A percentile compares a stretch with the other conserved stretches of the same genome.
phyloP scores from a whole-genome alignment of 371 early-diverging fungal species.

The Mucor indicus region DNA sequence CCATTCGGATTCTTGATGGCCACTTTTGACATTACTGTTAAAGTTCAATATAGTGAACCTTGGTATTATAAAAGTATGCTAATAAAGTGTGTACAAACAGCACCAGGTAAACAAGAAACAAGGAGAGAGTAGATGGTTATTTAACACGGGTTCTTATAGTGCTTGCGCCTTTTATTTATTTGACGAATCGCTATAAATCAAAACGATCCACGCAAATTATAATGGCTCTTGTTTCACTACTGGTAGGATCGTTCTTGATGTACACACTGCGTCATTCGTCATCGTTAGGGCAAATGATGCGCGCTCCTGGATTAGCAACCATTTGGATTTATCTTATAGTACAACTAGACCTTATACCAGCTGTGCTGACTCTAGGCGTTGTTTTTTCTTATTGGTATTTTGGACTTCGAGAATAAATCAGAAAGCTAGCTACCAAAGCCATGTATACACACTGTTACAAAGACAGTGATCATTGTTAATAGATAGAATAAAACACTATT shows the following conservation, averaged over 20 bases:
- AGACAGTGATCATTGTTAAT: too few relatives aligned
- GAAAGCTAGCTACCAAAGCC: too few relatives aligned
- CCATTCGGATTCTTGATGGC: slow-evolving; percentile 54
- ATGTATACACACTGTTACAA: too few relatives aligned
- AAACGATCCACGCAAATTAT: slow-evolving; percentile 31
- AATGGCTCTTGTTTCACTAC: slow-evolving; percentile 41
- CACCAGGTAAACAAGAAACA: slow-evolving; percentile 42
- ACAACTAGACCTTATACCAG: slow-evolving; percentile 57
- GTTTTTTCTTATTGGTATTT: slow-evolving; percentile 53
- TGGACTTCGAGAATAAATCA: slow-evolving; percentile 30
- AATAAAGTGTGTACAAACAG: slow-evolving; percentile 35
- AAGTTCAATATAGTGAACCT: slow-evolving; percentile 54
- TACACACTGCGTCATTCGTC: slow-evolving; percentile 54
- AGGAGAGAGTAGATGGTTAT: too few relatives aligned
- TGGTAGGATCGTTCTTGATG: slow-evolving; percentile 51
- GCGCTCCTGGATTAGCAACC: slow-evolving; percentile 60
- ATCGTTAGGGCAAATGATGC: slow-evolving; percentile 59
- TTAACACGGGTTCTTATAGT: too few relatives aligned
- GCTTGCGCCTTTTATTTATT: slow-evolving; percentile 49
- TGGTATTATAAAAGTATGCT: slow-evolving; percentile 38
- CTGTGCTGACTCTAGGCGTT: slow-evolving; percentile 40
- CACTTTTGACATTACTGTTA: slow-evolving; percentile 58
- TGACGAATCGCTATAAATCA: slow-evolving; percentile 51
- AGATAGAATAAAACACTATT: too few relatives aligned
- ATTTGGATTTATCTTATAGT: slow-evolving; percentile 58